Base-by-base conservation (phyloP, 805 yeast species). In the Pichia scutulata region DNA sequence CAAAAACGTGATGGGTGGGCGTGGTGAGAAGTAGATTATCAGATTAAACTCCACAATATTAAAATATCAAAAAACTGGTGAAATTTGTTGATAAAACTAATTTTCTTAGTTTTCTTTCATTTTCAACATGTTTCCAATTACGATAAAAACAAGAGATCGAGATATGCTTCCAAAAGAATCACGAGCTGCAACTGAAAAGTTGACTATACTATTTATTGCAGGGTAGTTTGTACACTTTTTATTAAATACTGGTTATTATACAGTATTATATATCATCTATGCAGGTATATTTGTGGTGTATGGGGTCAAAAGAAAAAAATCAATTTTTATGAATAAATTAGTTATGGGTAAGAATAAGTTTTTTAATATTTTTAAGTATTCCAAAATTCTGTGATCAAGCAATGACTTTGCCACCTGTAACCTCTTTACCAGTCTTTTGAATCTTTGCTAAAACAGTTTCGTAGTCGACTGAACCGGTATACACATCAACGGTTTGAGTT, bases 361-460 rank as follows among this genome's bases (percentile, higher is more conserved):
- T 13, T n/a, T 13, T 14, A 9, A 14, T 3, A 13, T 30, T 13
- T 30, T n/a, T 26, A 9, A 8, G 12, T 12, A 6, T 24, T 26
- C 13, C 18, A 2, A 24, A 42, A 19, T 8, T 19, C 13, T 18
- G 13, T 23, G 25, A 10, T 51, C 67, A 76, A 44, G 67, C 71
- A 48, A 84, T 61, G 42, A 75, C 70, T 59, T 75, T 75, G 13
- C 96, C 96, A 28, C 75, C 73, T 44, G 76, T 72, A 52, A 92
- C 84, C 60, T 81, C 81, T 73, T 92, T 92, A 37, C 98, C 98
- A 1, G 98, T 89, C 74, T 92, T 92, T 55, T 83, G 72, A 56
- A 92, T 92, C 50, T 89, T 82, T 48, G 76, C 82, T 49, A 83
- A 73, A n/a, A 93, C 90, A 3, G 84, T 78, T 46, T 90, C 95